Evolutionary conservation across 805 yeast genomes (phyloP).

Genomic region (Candida nemodendra): DNA sequence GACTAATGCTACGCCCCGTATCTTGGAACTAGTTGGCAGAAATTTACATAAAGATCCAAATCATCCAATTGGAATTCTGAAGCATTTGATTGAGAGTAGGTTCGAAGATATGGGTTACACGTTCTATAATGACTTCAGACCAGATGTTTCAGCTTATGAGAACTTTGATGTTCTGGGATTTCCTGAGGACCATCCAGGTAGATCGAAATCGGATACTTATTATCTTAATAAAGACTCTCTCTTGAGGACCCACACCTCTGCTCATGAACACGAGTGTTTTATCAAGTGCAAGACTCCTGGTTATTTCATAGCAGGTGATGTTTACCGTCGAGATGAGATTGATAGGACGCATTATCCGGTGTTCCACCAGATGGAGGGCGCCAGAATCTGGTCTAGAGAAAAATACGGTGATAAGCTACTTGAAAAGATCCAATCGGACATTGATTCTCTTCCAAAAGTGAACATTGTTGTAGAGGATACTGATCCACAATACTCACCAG

Average conservation of each 20-base stretch:
- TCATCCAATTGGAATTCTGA: slow-evolving; percentile 89
- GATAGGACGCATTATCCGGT: slow-evolving; percentile 97
- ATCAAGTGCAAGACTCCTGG: slow-evolving; percentile 69
- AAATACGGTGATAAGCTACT: slow-evolving; percentile 38
- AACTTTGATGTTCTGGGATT: slow-evolving; percentile 93
- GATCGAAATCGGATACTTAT: slow-evolving; percentile 90
- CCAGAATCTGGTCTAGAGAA: slow-evolving; percentile 71
- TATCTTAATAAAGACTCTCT: slow-evolving; percentile 73
- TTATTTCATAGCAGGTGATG: slow-evolving; percentile 91
- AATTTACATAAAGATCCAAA: slow-evolving; percentile 67
- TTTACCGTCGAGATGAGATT: slow-evolving; percentile 91
- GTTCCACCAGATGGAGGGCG: slow-evolving; percentile 98
- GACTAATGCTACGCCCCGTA: slow-evolving; percentile 83
- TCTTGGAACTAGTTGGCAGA: slow-evolving; percentile 65
- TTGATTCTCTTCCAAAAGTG: slow-evolving; percentile 62
- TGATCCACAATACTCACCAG: slow-evolving; percentile 48
- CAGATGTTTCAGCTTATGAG: slow-evolving; percentile 77
- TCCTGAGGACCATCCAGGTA: slow-evolving; percentile 89
- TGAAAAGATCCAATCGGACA: slow-evolving; percentile 52
- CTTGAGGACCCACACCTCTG: slow-evolving; percentile 93
- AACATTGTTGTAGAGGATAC: slow-evolving; percentile 79
- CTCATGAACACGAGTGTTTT: slow-evolving; percentile 91
- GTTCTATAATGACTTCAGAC: slow-evolving; percentile 74
- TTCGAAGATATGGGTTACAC: slow-evolving; percentile 70
- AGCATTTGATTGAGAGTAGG: slow-evolving; percentile 67